Evolutionary conservation across 2,329 filamentous ascomycete genomes (phyloP), one percentile per base, ranked within the genome.

Genomic region (Leptographium lundbergii): DNA sequence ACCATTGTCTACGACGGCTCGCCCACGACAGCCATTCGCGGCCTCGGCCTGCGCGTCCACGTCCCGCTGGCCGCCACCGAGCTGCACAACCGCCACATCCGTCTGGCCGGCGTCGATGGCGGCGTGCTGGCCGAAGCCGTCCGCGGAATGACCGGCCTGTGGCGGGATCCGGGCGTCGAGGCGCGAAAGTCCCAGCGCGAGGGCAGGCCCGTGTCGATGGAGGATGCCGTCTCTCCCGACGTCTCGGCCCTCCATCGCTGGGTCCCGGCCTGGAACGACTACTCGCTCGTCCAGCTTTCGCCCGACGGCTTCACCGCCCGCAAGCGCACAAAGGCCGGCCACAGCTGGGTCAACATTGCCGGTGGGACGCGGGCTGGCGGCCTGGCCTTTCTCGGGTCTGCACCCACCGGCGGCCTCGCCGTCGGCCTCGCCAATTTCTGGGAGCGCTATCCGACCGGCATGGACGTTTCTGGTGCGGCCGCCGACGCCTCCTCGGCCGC

Each of bases 401-500:
- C 81, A 6, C 77, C 73, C 0, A 68, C 70, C 3, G 82, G 82
- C n/a, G 82, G 82, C 14, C 71, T 86, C 1, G 81, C 79, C 1
- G 67, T 85, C 6, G 81, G 80, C 0, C 72, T 82, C 54, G 75
- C 78, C 3, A 76, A 85, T 64, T 85, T 85, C 66, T 85, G 82
- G 82, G 80, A 85, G 70, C 74, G 79, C 19, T 84, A 81, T 62
- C 82, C 82, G 0, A 81, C 79, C 0, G 75, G 78, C 4, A 68
- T 85, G 5, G 81, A 85, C 53, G 74, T 85, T 13, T 69, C 73
- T 0, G 74, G 79, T 56, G 77, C 80, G 0, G 74, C 73, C 0
- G 71, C 72, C 0, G 76, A 82, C 7, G 27, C 27, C 27, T 5
- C 53, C 65, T 68, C 2, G 81, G 80, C 0, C 27, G 27, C 27